A percentile compares a stretch with the other conserved stretches of the same genome.
These are phyloP conservation scores for Fistulinella prunicolor DNA, from an alignment of 768 basidiomycete genomes.

Conservation along the genomic window DNA sequence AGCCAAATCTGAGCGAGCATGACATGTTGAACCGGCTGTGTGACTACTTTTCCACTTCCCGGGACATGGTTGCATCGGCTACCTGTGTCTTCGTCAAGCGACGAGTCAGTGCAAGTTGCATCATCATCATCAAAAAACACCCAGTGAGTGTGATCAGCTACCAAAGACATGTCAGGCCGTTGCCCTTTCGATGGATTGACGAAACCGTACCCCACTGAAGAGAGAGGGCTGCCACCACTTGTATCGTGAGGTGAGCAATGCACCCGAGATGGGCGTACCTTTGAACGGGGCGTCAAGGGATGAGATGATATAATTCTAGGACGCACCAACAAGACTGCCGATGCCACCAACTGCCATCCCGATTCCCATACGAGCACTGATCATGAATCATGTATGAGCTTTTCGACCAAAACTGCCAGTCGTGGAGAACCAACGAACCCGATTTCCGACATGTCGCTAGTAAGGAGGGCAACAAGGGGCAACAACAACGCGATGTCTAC, in stretches of 20 bases:
- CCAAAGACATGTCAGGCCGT: background rate
- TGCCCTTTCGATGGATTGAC: background rate
- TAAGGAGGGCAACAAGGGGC: constrained; percentile 43
- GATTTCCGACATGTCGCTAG: constrained; percentile 46
- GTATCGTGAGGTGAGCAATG: constrained; percentile 48
- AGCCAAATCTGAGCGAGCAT: too few species aligned
- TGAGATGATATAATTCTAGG: background rate
- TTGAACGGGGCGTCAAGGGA: background rate
- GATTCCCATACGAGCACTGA: constrained; percentile 30
- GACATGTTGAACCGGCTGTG: too few species aligned
- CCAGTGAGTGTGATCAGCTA: constrained; percentile 9
- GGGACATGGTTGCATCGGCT: too few species aligned
- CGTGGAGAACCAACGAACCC: constrained; percentile 32
- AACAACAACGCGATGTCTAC: constrained; percentile 40
- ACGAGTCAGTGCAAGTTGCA: constrained; percentile 11
- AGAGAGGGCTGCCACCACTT: constrained; percentile 56
- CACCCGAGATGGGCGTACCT: constrained; percentile 59
- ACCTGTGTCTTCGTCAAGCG: too few species aligned
- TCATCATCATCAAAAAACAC: background rate
- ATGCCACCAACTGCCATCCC: constrained; percentile 5
- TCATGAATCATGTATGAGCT: background rate
- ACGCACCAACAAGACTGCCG: constrained; percentile 23
- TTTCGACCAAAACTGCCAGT: background rate
- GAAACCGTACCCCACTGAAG: constrained; percentile 41
- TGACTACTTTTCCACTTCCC: too few species aligned